Base-by-base conservation (phyloP, 2,329 filamentous ascomycete genomes). In the Mycosphaerella sp. region DNA sequence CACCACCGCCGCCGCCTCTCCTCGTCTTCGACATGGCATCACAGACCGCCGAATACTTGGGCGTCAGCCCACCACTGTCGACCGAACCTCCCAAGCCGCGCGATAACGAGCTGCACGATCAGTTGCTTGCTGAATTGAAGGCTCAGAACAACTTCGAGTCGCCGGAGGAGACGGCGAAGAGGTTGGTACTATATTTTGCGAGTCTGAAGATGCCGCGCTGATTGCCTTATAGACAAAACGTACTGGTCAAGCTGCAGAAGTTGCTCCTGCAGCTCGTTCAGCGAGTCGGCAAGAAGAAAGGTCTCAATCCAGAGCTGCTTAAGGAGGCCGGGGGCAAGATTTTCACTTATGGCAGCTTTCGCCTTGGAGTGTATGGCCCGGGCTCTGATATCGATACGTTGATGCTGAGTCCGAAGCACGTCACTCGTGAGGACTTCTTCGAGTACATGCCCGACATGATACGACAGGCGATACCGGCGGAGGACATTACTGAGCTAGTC, bases 361-460 rank as follows among this genome's bases (percentile, higher is more conserved):
- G 91, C 39, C 78, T 98, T 10, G 93, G 93, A 56, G 93, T 97
- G 23, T 95, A 88, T 71, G 91, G 91, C 5, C 93, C 93, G 43
- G 90, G 90, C 48, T 97, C 93, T 45, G 93, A 98, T 82, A 97
- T 98, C 65, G 93, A 98, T 74, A 96, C 93, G 1, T 82, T 98
- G 48, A 84, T 97, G 55, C 86, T 96, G 48, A 91, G 86, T 11
- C 93, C 93, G 8, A 91, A 89, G 73, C 90, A 95, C 67, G 87
- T 97, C 49, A 81, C 82, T 10, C 85, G 89, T 55, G 85, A 92
- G 32, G 89, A 98, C 72, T 98, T 95, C 76, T 98, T 98, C 75
- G 76, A 87, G 49, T 78, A 87, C 64, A 96, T 96, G 64, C 91
- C 91, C n/a, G 77, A 81, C 17, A 75, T 95, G 45, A 81, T 98